Conservation (phyloP, 2,329 filamentous ascomycete species). For the Penicillium hordei region DNA sequence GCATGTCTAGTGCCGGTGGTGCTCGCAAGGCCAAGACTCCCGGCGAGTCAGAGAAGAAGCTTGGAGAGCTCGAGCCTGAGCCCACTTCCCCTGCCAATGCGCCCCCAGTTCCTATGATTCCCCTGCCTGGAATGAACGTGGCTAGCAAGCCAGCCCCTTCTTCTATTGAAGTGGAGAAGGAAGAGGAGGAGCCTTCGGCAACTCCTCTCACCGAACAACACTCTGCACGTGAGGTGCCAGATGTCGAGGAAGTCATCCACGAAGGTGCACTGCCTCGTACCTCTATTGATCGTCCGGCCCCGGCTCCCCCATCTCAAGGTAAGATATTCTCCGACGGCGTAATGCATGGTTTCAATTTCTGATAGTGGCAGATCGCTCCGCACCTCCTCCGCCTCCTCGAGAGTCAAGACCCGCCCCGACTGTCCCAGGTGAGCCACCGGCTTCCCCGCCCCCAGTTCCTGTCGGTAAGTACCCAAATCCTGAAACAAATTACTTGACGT, state of each 20-base stretch:
- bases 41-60: constrained; percentile 35
- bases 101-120: constrained; percentile 55
- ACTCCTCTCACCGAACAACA: constrained; percentile 45
- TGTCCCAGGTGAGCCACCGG: constrained; percentile 36
- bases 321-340: constrained; percentile 28
- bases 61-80: constrained; percentile 37
- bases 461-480: constrained; percentile 56
- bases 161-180: constrained; percentile 50
- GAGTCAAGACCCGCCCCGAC: constrained; percentile 42
- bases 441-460: constrained; percentile 39
- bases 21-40: constrained; percentile 53
- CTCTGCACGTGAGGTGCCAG: constrained; percentile 50
- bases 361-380: constrained; percentile 43
- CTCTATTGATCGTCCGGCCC: constrained; percentile 46
- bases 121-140: constrained; percentile 68
- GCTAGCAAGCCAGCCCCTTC: constrained; percentile 48
- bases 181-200: constrained; percentile 49
- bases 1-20: constrained; percentile 49
- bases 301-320: constrained; percentile 53
- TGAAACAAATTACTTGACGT: background rate
- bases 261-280: constrained; percentile 34
- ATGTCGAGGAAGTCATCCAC: constrained; percentile 53
- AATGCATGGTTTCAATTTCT: background rate
- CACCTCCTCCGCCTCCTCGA: constrained; percentile 45
- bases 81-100: constrained; percentile 34